Evolutionary conservation across 805 yeast species (phyloP).

Genomic region (Komagataella pastoris): DNA sequence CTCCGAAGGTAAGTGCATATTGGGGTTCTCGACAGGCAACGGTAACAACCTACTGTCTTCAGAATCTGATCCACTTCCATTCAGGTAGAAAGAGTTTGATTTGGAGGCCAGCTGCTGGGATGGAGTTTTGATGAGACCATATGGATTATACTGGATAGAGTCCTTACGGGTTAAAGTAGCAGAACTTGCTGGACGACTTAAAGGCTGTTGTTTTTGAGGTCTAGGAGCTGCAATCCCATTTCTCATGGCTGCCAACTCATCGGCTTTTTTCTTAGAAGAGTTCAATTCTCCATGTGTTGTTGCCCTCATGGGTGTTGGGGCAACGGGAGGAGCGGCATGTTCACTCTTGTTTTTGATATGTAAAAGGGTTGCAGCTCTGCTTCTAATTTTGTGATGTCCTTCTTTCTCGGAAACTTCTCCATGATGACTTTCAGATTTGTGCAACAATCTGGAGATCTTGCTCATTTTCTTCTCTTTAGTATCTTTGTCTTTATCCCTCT

Average conservation of each 20-base stretch:
- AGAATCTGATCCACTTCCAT: slow-evolving; percentile 19
- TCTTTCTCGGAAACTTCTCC: neutral
- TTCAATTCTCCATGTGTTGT: neutral
- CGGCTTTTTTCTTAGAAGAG: neutral
- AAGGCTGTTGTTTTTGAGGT: neutral
- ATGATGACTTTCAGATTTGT: neutral
- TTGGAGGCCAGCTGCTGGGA: neutral
- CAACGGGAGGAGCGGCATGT: neutral
- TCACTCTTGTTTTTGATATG: neutral
- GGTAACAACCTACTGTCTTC: slow-evolving; percentile 40
- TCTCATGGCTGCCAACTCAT: neutral
- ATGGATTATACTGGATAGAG: neutral
- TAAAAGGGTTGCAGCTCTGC: neutral
- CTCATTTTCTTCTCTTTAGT: neutral
- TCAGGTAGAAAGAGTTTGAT: slow-evolving; percentile 9
- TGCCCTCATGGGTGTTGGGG: neutral
- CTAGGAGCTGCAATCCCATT: neutral
- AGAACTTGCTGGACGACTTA: neutral
- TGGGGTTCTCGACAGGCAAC: slow-evolving; percentile 61
- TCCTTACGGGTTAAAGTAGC: neutral
- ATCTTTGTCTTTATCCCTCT: neutral
- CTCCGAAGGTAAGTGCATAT: slow-evolving; percentile 45
- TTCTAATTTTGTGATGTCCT: neutral
- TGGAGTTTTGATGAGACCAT: neutral
- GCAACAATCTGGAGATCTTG: neutral